Conservation (phyloP, 257 asterid genomes). For the Handroanthus guayacan region DNA sequence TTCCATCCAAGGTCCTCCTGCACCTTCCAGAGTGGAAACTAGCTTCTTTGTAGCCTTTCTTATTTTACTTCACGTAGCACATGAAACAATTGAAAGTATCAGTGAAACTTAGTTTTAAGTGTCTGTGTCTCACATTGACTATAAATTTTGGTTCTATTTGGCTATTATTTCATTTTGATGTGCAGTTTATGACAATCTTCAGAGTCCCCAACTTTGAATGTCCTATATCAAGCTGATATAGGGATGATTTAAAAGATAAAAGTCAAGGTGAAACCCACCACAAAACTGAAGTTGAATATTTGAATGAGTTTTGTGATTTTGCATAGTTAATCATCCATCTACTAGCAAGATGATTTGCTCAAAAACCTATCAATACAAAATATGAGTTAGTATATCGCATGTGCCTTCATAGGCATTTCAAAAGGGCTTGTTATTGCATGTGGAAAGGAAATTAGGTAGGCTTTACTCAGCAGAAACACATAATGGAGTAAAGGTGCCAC, state of each 20-base stretch:
- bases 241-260: not conserved
- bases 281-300: not conserved
- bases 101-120: not conserved
- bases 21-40: not conserved
- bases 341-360: not conserved
- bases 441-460: not conserved
- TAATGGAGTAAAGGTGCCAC: not conserved
- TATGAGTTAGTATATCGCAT: not conserved
- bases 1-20: not conserved
- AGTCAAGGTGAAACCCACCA: not conserved
- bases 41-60: not conserved
- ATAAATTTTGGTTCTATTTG: not conserved
- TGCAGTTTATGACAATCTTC: not conserved
- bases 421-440: not conserved
- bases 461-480: not conserved
- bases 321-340: not conserved
- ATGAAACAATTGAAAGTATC: not conserved
- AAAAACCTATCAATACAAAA: slow-evolving; percentile 10
- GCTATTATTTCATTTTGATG: not conserved
- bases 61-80: not conserved
- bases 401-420: not conserved
- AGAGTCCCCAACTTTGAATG: not conserved
- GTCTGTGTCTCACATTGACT: not conserved
- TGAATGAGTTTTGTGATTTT: not conserved
- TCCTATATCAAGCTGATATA: not conserved